Evolutionary conservation across 164 flowering plant genomes (phyloP), one percentile per base, ranked within the genome.

Genomic region (Annona cherimola): DNA sequence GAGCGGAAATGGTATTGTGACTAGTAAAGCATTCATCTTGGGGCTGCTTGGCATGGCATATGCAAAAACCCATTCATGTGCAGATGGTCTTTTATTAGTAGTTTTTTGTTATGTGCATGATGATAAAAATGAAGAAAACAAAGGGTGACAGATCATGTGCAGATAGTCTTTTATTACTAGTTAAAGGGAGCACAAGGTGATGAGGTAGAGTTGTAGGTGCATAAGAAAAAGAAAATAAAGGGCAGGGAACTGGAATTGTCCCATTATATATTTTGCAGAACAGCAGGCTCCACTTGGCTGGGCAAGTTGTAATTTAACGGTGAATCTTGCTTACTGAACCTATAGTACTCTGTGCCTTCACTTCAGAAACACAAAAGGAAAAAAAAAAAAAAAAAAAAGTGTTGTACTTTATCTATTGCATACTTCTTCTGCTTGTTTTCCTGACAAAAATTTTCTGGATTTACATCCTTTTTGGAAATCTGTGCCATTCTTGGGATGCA

Each of bases 1-100:
- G 80, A 84, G 89, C 75, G 96, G 95, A 81, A 93, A 89, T 86
- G 96, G 98, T 93, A 89, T 64, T 40, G 16, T 26, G 4, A 69
- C 66, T 70, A 7, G 12, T 18, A 40, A 66, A 4, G 54, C 54
- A 66, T 66, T 20, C 5, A 63, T 20, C 35, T 62, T 62, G 3
- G 40, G 1, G 9, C 67, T 44, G 40, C 4, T 40, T 50, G 57
- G 14, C 57, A 50, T 9, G 57, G 57, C 57, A 9, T 50, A 9
- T 50, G 57, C 11, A 3, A 50, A 45, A 5, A 50, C 14, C 3
- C 14, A 50, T 9, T 50, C 57, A 50, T 12, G 57, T 7, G 57
- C 57, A 50, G 57, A 50, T 50, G 57, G 14, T 50, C 14, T 8
- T 50, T 50, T 50, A 0, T 5, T 3, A 50, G 14, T 50, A 7